Evolutionary conservation across 2,329 filamentous ascomycete genomes (phyloP), one percentile per base, ranked within the genome.

Genomic region (Cryphonectria nitschkei): DNA sequence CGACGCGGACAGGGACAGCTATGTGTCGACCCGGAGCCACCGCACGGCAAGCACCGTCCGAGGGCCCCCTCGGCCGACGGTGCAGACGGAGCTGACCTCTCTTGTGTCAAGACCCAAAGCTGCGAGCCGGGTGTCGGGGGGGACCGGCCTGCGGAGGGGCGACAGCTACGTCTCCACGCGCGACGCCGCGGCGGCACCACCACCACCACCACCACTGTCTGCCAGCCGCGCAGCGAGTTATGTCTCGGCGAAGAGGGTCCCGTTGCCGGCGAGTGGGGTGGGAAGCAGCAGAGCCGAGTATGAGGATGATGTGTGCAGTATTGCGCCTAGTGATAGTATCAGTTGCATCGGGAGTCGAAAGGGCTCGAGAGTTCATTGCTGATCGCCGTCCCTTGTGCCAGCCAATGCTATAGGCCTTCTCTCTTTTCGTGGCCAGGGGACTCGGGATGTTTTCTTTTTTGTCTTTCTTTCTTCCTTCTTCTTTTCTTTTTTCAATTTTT

Each of bases 321-420:
- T 90, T 50, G 87, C 84, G 60, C 88, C 88, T 1, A 86, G 84
- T 75, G 88, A 90, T 76, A 90, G 88, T 75, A 88, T 90, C 69
- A 89, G 87, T 76, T 88, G 86, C 74, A 83, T 89, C n/a, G 88
- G 87, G 32, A 83, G 77, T 72, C 79, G 81, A 58, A 79, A 78
- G 70, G 77, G 76, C 58, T 73, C 76, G 29, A 75, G 77, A 8
- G 70, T 74, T 13, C 76, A 80, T 65, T 74, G 76, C 70, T 74
- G 73, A 77, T 26, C 34, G 65, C 65, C 66, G 67, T 67, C 66
- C 22, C 26, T 58, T 29, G 34, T 6, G 50, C 32, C 26, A 22
- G 11, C 22, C 39, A 64, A 64, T 56, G 13, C 3, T 22, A 6
- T 37, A 1, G 13, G 16, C 22, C 14, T 13, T n/a, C 62, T 34